Evolutionary conservation across 139 green algal genomes (phyloP).

Genomic region (Micractinium sp.): DNA sequence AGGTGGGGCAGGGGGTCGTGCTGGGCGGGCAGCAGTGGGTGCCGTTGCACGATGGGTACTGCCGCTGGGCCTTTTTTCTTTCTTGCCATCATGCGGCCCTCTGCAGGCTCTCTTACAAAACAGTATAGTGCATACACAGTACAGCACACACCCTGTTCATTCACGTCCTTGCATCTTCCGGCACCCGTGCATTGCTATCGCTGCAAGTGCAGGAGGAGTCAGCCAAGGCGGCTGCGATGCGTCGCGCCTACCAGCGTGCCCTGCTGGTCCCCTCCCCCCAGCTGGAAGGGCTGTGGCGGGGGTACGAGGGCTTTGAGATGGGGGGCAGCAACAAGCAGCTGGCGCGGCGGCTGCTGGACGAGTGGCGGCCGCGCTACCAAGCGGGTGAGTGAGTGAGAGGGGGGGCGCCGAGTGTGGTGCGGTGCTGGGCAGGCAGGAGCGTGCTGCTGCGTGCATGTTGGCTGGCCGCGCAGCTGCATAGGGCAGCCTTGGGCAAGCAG

Average conservation of each 20-base stretch:
- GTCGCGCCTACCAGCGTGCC: constrained; percentile 77
- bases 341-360: constrained; percentile 73
- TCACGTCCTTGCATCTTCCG: neutral
- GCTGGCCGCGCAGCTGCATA: neutral
- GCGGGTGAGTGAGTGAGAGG: constrained; percentile 42
- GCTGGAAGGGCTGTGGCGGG: constrained; percentile 86
- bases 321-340: constrained; percentile 64
- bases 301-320: constrained; percentile 91
- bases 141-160: no score
- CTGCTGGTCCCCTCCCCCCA: constrained; percentile 76
- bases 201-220: constrained; percentile 50
- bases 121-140: neutral
- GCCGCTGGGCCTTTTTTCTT: neutral
- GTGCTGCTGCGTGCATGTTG: neutral
- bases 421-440: no score
- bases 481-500: neutral
- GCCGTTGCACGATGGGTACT: neutral
- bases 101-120: no score
- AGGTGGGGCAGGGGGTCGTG: neutral
- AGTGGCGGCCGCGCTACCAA: constrained; percentile 82
- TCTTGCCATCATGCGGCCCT: neutral
- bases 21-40: no score
- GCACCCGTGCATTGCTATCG: neutral
- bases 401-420: neutral
- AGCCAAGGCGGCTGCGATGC: constrained; percentile 64